These are phyloP conservation scores for Neurospora sp. DNA, from an alignment of 495 filamentous ascomycete species.

Conservation along the genomic window DNA sequence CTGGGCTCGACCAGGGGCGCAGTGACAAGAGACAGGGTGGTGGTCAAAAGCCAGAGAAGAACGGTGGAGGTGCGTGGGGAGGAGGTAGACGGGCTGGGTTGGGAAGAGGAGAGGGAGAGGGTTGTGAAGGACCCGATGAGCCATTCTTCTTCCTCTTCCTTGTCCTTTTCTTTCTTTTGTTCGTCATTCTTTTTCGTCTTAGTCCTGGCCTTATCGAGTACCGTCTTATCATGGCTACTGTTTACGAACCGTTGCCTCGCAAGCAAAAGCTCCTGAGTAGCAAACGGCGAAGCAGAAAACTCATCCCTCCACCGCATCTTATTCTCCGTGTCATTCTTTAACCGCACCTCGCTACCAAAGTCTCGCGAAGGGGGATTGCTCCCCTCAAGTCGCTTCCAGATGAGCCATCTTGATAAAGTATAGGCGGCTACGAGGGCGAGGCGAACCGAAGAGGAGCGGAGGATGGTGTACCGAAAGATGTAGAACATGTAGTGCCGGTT, in stretches of 20 bases:
- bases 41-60: conserved; percentile 61
- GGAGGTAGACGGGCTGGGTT: not conserved
- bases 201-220: not conserved
- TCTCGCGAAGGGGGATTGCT: not conserved
- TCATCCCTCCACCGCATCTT: not conserved
- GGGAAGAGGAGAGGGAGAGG: not conserved
- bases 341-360: not conserved
- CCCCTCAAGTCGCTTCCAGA: conserved; percentile 36
- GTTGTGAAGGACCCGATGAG: not conserved
- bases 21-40: conserved; percentile 66
- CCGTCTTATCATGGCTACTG: not conserved
- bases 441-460: conserved; percentile 48
- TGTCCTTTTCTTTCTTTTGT: not conserved
- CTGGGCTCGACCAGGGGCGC: conserved; percentile 89
- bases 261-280: not conserved
- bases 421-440: conserved; percentile 54
- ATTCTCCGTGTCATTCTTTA: not conserved
- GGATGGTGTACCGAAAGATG: conserved; percentile 76
- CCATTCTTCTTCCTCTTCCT: not conserved
- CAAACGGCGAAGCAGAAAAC: not conserved
- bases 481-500: conserved; percentile 98
- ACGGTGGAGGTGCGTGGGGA: conserved; percentile 28
- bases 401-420: conserved; percentile 51
- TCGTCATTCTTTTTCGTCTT: not conserved
- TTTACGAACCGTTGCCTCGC: not conserved